Evolutionary conservation across 140 eudicot species (phyloP), one percentile per base, ranked within the genome.

Genomic region (Stevia rebaudiana): DNA sequence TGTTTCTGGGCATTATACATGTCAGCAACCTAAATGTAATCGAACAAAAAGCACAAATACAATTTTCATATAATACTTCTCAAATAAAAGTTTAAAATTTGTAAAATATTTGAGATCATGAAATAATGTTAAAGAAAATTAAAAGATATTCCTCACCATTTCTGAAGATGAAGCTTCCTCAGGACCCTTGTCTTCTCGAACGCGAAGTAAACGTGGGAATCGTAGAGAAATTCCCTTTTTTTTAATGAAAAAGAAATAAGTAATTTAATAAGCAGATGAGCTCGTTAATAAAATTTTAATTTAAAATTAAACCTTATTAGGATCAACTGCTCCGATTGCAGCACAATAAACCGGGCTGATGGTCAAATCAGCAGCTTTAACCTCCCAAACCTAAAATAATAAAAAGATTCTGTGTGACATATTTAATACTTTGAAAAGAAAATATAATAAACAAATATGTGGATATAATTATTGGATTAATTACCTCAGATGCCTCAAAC

Each of bases 401-500:
- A 31, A 67, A 8, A n/a, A 61, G 37, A 53, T 1, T 44, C 46
- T 51, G 66, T 12, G 42, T 3, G 11, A 13, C 13, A 46, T 6
- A 7, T 57, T 8, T 4, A 33, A 65, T 24, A 62, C 33, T 17
- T 31, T 17, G 3, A 4, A 23, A 23, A 51, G 44, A 31, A 23
- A 4, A 5, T 24, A 13, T 2, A 13, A 54, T 16, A 31, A 56
- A 31, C n/a, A 31, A 55, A 16, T 8, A 56, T 3, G n/a, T 56
- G 23, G 31, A 55, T 16, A 50, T 5, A 21, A 43, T 43, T n/a
- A n/a, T n/a, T n/a, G n/a, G 47, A 37, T 48, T 12, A 63, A 51
- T 69, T 78, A 91, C 98, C 98, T 91, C 92, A 19, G 85, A 56
- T 47, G 98, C 87, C 67, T 91, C 98, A 68, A 91, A 91, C 98